phyloP scores from a whole-genome alignment of 2,329 filamentous ascomycete genomes.

The Sclerotinia minor region DNA sequence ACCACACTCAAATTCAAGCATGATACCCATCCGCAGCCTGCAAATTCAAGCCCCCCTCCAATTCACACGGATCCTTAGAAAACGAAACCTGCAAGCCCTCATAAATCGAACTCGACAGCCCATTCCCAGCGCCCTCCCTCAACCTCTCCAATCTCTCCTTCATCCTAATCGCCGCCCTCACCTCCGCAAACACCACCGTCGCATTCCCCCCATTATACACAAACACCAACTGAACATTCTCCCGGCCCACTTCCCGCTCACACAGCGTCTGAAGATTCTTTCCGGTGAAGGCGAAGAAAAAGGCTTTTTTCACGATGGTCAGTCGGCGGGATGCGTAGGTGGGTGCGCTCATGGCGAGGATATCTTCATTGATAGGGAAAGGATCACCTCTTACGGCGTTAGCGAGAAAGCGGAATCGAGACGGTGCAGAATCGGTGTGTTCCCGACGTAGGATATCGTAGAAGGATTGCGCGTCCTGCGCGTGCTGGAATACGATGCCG shows the following conservation, averaged over 20 bases:
- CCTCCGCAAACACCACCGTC: constrained; percentile 39
- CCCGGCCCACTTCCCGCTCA: constrained; percentile 33
- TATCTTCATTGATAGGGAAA: constrained; percentile 32
- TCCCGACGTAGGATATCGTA: constrained; percentile 31
- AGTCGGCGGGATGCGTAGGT: constrained; percentile 37
- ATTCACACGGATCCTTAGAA: constrained; percentile 28
- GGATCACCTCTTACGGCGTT: constrained; percentile 35
- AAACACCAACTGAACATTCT: constrained; percentile 34
- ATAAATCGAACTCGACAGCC: constrained; percentile 1
- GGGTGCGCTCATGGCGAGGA: constrained; percentile 35
- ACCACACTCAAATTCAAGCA: not conserved
- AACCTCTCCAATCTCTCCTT: constrained; percentile 36
- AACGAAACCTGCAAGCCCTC: constrained; percentile 24
- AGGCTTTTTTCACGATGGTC: constrained; percentile 39
- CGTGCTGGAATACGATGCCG: constrained; percentile 39
- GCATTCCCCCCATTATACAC: constrained; percentile 42
- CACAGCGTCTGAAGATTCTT: constrained; percentile 32
- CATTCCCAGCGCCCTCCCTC: constrained; percentile 12
- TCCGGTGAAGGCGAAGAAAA: constrained; percentile 39
- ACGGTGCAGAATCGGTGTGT: constrained; percentile 26
- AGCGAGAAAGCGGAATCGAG: constrained; percentile 37
- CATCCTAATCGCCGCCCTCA: constrained; percentile 35
- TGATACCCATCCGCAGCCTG: constrained; percentile 17
- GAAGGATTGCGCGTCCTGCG: constrained; percentile 34
- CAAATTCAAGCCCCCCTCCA: constrained; percentile 19